These are phyloP conservation scores for Diphasiastrum complanatum DNA, from an alignment of 83 land plant genomes.

Conservation along the genomic window DNA sequence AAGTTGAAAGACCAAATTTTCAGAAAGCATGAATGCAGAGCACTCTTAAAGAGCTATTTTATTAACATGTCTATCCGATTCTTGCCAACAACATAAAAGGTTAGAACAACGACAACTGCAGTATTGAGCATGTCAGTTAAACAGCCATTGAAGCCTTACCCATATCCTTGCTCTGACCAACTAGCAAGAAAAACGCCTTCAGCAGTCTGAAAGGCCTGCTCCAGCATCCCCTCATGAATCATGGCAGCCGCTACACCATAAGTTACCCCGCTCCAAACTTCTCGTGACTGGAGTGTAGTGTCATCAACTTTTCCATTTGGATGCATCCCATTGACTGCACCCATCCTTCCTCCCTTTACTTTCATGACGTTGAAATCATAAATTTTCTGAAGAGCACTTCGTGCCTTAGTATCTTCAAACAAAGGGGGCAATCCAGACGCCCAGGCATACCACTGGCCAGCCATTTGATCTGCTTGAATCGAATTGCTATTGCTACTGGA, in stretches of 20 bases:
- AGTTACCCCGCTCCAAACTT: slow-evolving; percentile 83
- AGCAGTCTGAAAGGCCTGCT: slow-evolving; percentile 69
- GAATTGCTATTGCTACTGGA: slow-evolving; percentile 46
- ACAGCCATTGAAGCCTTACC: slow-evolving; percentile 49
- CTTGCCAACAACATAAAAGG: slow-evolving; percentile 5
- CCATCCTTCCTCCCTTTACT: slow-evolving; percentile 55
- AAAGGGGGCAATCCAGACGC: slow-evolving; percentile 62
- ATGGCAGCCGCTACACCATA: slow-evolving; percentile 74
- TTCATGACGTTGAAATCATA: slow-evolving; percentile 60
- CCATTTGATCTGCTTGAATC: slow-evolving; percentile 87
- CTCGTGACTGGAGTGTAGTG: slow-evolving; percentile 73
- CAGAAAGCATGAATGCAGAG: too few species aligned
- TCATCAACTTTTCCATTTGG: slow-evolving; percentile 61
- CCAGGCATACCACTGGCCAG: slow-evolving; percentile 90
- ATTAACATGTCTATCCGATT: too few species aligned
- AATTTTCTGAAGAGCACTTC: slow-evolving; percentile 56
- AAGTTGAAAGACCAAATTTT: too few species aligned
- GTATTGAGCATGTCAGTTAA: not conserved
- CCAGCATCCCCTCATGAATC: slow-evolving; percentile 74
- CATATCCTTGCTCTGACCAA: slow-evolving; percentile 69
- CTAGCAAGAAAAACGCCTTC: slow-evolving; percentile 53
- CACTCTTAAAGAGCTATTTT: too few species aligned
- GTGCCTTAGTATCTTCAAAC: slow-evolving; percentile 61
- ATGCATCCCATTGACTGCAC: slow-evolving; percentile 85
- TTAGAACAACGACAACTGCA: not conserved